Base-by-base conservation (phyloP, 306 rosid genomes). In the Trichosanthes truncata region DNA sequence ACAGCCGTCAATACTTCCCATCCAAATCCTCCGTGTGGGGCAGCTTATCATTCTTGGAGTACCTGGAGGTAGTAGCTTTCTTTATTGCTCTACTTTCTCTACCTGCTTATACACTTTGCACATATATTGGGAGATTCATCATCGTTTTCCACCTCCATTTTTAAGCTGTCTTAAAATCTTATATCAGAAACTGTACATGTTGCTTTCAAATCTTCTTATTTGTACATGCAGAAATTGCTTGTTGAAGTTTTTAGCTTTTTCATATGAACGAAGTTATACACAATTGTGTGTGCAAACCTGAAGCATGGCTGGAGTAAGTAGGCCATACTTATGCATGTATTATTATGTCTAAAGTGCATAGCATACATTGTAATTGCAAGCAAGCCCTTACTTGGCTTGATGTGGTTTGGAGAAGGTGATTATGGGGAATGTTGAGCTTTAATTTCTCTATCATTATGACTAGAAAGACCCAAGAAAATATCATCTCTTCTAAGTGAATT, bases 1-100 rank as follows among this genome's bases (percentile, higher is more conserved):
- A 89, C 90, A 94, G 98, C 97, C 98, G 86, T 87, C 98, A 68
- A 81, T 94, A 86, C 96, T 94, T 89, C 98, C 98, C 78, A 86
- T 92, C 84, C 97, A 94, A 88, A 91, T 94, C 84, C 76, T 94
- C 62, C 91, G 78, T 75, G 84, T 94, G 25, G 97, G 98, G 81
- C 93, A 94, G 85, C 82, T 94, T 26, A 83, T 88, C 61, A 88
- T 94, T 87, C 97, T 94, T 41, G 83, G 88, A 79, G 89, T 91
- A 76, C 98, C 98, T 53, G 98, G 92, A 94, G 98, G 98, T 94
- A 88, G 79, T 83, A 46, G 67, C 52, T 76, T 87, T 74, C 45
- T 66, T 76, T 49, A 18, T 67, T 51, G 46, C 49, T 9, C 41
- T 25, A 72, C 80, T 78, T 69, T 10, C n/a, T 55, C 38, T 7